Evolutionary conservation across 352 stramenopile species (phyloP).

Genomic region (Pythium dissotocum): DNA sequence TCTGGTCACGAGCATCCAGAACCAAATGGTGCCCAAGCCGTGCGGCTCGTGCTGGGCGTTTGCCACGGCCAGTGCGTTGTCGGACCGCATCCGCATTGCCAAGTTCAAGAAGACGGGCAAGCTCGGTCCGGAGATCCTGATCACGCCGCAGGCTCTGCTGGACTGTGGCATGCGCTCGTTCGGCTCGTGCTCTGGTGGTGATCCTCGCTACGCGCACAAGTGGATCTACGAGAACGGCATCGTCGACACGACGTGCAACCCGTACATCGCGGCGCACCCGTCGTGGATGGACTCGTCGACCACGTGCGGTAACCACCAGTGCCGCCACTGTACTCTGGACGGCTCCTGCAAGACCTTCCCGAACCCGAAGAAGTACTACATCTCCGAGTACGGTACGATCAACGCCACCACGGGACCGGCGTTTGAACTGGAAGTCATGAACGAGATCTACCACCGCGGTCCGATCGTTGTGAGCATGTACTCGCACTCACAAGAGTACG

Average conservation of each 20-base stretch:
- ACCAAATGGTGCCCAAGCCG: conserved; percentile 77
- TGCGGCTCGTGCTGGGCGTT: conserved; percentile 85
- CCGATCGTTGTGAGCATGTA: conserved; percentile 94
- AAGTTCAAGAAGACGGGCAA: conserved; percentile 57
- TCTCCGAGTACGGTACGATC: conserved; percentile 75
- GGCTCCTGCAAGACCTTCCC: conserved; percentile 60
- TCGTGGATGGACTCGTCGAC: conserved; percentile 63
- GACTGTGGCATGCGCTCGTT: conserved; percentile 85
- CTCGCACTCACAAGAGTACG: conserved; percentile 68
- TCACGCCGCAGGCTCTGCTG: conserved; percentile 69
- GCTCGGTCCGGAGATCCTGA: conserved; percentile 55
- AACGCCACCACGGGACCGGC: conserved; percentile 64
- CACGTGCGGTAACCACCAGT: conserved; percentile 63
- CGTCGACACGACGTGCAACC: conserved; percentile 79
- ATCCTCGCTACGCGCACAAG: conserved; percentile 78
- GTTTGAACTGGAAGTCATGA: conserved; percentile 87
- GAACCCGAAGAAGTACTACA: conserved; percentile 64
- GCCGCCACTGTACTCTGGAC: conserved; percentile 60
- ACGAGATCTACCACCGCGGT: conserved; percentile 96
- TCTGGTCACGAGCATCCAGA: conserved; percentile 70
- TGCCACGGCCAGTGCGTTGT: conserved; percentile 66
- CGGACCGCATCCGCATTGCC: conserved; percentile 76
- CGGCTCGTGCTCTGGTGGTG: conserved; percentile 74
- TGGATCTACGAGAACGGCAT: conserved; percentile 86
- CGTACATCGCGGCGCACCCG: conserved; percentile 79